Percentiles rank a stretch among this genome's conserved stretches.
Evolutionary conservation across 106 monocot species (phyloP).

Genomic region (Acanthochlamys bracteata): DNA sequence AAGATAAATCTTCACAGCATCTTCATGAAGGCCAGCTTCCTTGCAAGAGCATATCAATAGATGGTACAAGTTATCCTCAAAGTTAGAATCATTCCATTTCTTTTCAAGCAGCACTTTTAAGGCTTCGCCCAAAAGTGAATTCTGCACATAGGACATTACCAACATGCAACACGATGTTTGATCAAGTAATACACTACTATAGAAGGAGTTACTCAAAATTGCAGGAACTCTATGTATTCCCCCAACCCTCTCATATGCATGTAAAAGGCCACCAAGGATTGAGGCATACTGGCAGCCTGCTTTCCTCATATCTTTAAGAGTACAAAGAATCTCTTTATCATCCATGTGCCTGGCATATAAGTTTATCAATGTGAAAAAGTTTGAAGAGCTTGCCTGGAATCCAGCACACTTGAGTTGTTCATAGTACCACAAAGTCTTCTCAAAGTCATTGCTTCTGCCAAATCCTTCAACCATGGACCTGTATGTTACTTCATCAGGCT

Average conservation of each 20-base stretch:
- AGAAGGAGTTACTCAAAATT: conserved; percentile 53
- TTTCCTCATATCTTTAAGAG: conserved; percentile 58
- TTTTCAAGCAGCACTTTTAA: conserved; percentile 47
- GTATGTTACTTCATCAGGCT: conserved; percentile 90
- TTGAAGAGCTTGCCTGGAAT: conserved; percentile 73
- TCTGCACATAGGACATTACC: conserved; percentile 54
- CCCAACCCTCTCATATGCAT: conserved; percentile 71
- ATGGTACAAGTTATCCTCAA: conserved; percentile 86
- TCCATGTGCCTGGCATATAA: conserved; percentile 76
- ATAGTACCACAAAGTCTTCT: conserved; percentile 52
- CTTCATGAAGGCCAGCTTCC: conserved; percentile 50
- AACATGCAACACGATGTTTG: conserved; percentile 77
- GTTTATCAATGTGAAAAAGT: conserved; percentile 94
- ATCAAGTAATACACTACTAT: conserved; percentile 59
- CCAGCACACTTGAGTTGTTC: conserved; percentile 59
- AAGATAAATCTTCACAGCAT: conserved; percentile 49
- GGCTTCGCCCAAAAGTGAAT: conserved; percentile 59
- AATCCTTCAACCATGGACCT: conserved; percentile 92
- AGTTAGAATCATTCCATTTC: conserved; percentile 67
- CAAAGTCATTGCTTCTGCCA: conserved; percentile 62
- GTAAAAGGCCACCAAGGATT: conserved; percentile 61
- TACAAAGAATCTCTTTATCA: conserved; percentile 39
- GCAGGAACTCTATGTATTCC: conserved; percentile 34
- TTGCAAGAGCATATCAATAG: conserved; percentile 91
- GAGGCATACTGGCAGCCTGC: conserved; percentile 56